These are phyloP conservation scores for Theileria annulata DNA, from an alignment of 169 alveolate genomes.

Conservation along the genomic window DNA sequence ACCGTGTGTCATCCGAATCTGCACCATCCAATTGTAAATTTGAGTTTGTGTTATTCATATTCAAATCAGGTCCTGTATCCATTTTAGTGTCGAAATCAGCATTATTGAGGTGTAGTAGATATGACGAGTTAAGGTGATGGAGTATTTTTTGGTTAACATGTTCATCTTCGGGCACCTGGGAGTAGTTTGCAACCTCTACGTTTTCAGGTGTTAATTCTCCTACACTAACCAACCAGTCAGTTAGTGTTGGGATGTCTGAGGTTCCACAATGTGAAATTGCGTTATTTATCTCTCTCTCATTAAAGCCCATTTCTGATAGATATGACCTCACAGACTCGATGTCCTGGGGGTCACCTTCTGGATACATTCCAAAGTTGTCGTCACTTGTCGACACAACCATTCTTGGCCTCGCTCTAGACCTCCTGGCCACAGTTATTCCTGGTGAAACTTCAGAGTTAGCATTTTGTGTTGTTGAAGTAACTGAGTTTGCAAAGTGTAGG, in stretches of 20 bases:
- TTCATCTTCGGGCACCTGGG: conserved; percentile 7
- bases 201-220: conserved; percentile 2
- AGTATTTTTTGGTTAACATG: background rate
- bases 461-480: background rate
- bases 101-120: background rate
- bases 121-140: background rate
- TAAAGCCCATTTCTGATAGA: conserved; percentile 59
- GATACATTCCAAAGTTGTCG: background rate
- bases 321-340: conserved; percentile 35
- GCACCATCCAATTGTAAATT: background rate
- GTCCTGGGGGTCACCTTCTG: background rate
- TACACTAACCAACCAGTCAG: conserved; percentile 48
- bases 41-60: background rate
- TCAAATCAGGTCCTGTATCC: background rate
- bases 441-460: background rate
- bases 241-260: conserved; percentile 39
- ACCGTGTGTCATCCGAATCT: background rate
- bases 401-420: conserved; percentile 10
- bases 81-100: background rate
- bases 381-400: background rate
- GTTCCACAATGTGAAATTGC: conserved; percentile 51
- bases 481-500: conserved; percentile 5
- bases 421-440: background rate
- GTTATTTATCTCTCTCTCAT: conserved; percentile 25
- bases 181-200: background rate